Evolutionary conservation across 78 protist genomes (phyloP), one percentile per base, ranked within the genome.

Genomic region (Polysphondylium violaceum): DNA sequence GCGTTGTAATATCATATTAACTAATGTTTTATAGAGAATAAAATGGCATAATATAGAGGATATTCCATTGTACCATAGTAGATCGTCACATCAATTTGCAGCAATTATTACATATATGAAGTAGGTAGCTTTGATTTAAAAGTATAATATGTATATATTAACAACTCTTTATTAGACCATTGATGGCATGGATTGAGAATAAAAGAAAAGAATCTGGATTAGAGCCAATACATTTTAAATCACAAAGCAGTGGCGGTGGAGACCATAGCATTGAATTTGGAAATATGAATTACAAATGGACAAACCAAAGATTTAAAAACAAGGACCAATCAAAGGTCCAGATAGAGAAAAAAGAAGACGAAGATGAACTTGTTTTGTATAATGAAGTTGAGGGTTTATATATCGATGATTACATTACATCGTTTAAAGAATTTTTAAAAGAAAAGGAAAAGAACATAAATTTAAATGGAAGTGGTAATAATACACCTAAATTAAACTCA

Each of bases 21-120:
- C 41, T 4, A 41, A 21, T 67, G 19, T 75, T 64, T 41, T 41
- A 40, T 33, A 67, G 77, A 69, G 91, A 59, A 83, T 83, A 7
- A 83, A 83, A 83, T 83, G 91, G 91, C 91, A 83, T 59, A 53
- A 11, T 41, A 63, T 83, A 8, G 91, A 50, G 4, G 91, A 83
- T 83, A 56, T 83, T 25, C 91, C 91, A 69, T 33, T 58, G 35
- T 60, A 69, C 36, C 91, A 83, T 55, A 47, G 67, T 69, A 83
- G 91, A 71, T 35, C n/a, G 43, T 83, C 91, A 69, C 91, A 83
- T 59, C 91, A 83, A 44, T 83, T 58, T n/a, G 91, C 91, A 7
- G 91, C 91, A 5, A 83, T 83, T 58, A 83, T 83, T 53, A 68
- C 91, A 38, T 71, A 83, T 69, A 73, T 83, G 11, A 78, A 78